Base-by-base conservation (phyloP, 306 rosid species). In the Sicyos edulis region DNA sequence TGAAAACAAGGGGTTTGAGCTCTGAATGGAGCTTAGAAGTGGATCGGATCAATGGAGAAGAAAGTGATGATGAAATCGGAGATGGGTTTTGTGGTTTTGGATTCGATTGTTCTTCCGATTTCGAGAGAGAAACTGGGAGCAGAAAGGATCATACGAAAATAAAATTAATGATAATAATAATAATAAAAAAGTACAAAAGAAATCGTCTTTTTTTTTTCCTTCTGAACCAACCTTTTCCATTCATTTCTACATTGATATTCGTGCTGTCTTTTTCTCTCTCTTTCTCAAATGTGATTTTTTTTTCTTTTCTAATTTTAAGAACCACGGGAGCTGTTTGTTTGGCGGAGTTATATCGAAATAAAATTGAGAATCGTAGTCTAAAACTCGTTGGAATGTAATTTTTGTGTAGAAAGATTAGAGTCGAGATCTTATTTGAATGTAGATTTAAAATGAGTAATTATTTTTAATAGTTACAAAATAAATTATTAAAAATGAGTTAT, bases 181-280 rank as follows among this genome's bases (percentile, higher is more conserved):
- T 37, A 40, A 40, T 5, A 1, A 66, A 66, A 40, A 42, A 47
- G 55, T 20, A 67, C 40, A 45, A 32, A 10, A 32, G 29, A 40
- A 40, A 40, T 40, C 9, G 45, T 8, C 10, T 40, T 40, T 40
- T 40, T 40, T 0, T 1, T 40, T 40, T 22, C 26, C 34, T 65
- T 65, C 52, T 65, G 56, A 34, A 44, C 71, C 40, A 67, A 67
- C 40, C 40, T 67, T 67, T 67, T 67, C 14, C 32, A 67, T 12
- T 67, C 56, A 67, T 67, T 67, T 45, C 29, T 6, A 13, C 15
- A 47, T 67, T 21, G 42, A 67, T 67, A 47, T 47, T 67, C 50
- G 72, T 67, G 72, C 72, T 67, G 20, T 67, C 54, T 13, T 51
- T 17, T 45, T 20, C 55, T 3, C 72, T 45, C 55, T 67, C 55